Evolutionary conservation across 768 basidiomycete species (phyloP).

Genomic region (Xerocomus spinulosus): DNA sequence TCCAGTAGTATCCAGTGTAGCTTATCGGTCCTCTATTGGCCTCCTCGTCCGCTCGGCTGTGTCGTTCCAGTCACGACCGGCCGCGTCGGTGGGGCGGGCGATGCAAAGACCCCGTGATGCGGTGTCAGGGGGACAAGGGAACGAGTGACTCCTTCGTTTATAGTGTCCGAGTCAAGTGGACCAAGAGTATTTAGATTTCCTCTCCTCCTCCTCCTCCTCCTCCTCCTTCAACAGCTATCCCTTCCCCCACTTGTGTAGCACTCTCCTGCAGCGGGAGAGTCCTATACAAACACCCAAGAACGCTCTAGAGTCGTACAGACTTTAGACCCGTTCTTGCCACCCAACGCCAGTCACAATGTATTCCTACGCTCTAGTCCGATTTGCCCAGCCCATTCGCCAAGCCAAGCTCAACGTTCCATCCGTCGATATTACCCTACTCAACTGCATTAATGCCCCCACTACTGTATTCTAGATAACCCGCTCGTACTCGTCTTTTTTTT

Average conservation of each 20-base stretch:
- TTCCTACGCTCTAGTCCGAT: slow-evolving; percentile 23
- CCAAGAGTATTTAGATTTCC: slow-evolving; percentile 21
- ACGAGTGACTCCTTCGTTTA: slow-evolving; percentile 34
- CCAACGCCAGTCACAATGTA: slow-evolving; percentile 39
- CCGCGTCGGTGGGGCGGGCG: slow-evolving; percentile 10
- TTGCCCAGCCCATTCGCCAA: slow-evolving; percentile 20
- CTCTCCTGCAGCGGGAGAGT: slow-evolving; percentile 19
- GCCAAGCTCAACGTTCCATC: slow-evolving; percentile 12
- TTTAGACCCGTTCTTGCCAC: slow-evolving; percentile 29
- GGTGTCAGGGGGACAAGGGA: slow-evolving; percentile 24
- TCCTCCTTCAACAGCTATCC: slow-evolving; percentile 1
- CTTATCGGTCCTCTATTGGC: too few species aligned
- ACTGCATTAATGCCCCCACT: slow-evolving; percentile 32
- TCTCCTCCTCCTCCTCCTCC: slow-evolving; percentile 10
- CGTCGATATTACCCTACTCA: slow-evolving; percentile 14
- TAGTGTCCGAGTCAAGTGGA: slow-evolving; percentile 24
- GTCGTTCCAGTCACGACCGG: background rate
- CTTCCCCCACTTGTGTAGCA: slow-evolving; percentile 13
- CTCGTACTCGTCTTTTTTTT: slow-evolving; percentile 11
- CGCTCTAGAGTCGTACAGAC: slow-evolving; percentile 42
- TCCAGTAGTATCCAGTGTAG: too few species aligned
- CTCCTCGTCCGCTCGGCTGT: too few species aligned
- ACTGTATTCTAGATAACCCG: slow-evolving; percentile 34
- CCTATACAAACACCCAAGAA: slow-evolving; percentile 28
- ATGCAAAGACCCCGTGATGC: slow-evolving; percentile 21